phyloP scores from a whole-genome alignment of 805 yeast genomes.

The Wickerhamiella siamensis region DNA sequence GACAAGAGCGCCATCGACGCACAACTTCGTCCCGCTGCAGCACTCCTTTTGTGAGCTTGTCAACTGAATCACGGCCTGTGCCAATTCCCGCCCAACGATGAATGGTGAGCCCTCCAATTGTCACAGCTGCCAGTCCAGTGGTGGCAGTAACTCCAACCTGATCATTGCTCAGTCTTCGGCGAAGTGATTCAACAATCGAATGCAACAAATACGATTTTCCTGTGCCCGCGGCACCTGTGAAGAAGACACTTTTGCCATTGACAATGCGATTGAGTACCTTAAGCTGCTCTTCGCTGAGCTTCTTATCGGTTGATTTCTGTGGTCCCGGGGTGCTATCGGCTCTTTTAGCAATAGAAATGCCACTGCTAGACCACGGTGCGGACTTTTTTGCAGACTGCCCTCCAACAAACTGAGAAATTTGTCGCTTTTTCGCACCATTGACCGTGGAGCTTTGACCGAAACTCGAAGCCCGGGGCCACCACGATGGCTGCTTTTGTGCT shows the following conservation, averaged over 20 bases:
- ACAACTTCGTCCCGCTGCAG: constrained; percentile 21
- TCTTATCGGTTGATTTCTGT: not conserved
- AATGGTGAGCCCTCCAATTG: constrained; percentile 77
- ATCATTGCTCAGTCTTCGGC: constrained; percentile 16
- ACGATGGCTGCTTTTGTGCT: not conserved
- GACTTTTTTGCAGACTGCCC: not conserved
- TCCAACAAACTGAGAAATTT: not conserved
- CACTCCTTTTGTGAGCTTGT: constrained; percentile 2
- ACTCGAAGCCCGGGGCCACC: not conserved
- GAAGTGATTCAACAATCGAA: constrained; percentile 43
- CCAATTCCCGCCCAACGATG: constrained; percentile 80
- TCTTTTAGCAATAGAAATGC: not conserved
- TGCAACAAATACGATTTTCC: constrained; percentile 79
- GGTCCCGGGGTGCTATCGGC: not conserved
- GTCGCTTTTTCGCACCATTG: not conserved
- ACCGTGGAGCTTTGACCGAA: not conserved
- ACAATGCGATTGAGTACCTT: constrained; percentile 44
- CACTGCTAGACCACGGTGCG: not conserved
- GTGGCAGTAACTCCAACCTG: constrained; percentile 85
- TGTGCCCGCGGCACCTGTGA: constrained; percentile 97
- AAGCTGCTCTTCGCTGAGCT: constrained; percentile 31
- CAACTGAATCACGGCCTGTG: constrained; percentile 40
- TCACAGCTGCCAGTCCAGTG: constrained; percentile 88
- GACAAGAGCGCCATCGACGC: constrained; percentile 51
- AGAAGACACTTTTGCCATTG: constrained; percentile 52